These are phyloP conservation scores for Penicillium paradoxum DNA, from an alignment of 495 filamentous ascomycete species.

Conservation along the genomic window DNA sequence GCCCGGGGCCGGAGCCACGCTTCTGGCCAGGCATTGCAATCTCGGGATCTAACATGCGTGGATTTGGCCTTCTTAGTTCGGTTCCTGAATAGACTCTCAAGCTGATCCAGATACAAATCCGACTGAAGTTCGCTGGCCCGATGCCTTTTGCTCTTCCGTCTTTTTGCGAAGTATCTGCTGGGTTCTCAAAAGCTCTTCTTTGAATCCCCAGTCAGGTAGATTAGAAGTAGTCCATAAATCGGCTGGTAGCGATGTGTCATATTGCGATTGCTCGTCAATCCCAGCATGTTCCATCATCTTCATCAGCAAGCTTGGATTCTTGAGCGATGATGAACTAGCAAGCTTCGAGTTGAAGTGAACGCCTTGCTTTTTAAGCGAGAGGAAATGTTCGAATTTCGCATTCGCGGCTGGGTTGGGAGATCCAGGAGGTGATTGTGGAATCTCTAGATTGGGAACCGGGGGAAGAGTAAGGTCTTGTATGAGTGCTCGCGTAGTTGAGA, in stretches of 20 bases:
- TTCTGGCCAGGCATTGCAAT: background rate
- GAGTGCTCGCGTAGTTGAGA: constrained; percentile 58
- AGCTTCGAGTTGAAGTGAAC: constrained; percentile 89
- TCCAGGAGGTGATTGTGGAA: constrained; percentile 79
- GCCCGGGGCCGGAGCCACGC: background rate
- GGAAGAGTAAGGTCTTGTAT: constrained; percentile 83
- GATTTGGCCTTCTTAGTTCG: background rate
- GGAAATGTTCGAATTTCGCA: constrained; percentile 77
- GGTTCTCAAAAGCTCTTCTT: constrained; percentile 60
- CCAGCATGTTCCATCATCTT: constrained; percentile 81
- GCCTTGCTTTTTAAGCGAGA: constrained; percentile 76
- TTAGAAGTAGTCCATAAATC: constrained; percentile 62
- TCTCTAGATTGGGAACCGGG: constrained; percentile 68
- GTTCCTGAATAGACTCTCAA: background rate
- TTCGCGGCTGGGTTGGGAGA: constrained; percentile 61
- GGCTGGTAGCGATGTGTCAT: constrained; percentile 62
- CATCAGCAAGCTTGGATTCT: constrained; percentile 73
- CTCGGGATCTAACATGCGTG: background rate
- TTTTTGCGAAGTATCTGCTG: constrained; percentile 59
- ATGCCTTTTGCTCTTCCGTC: constrained; percentile 50
- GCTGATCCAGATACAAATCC: constrained; percentile 63
- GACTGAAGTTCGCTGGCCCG: constrained; percentile 56
- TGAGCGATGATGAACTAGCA: constrained; percentile 61
- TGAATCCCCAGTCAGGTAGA: constrained; percentile 70
- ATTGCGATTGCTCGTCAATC: constrained; percentile 62